Evolutionary conservation across 345 rosid species (phyloP), one percentile per base, ranked within the genome.

Genomic region (Kandelia obovata): DNA sequence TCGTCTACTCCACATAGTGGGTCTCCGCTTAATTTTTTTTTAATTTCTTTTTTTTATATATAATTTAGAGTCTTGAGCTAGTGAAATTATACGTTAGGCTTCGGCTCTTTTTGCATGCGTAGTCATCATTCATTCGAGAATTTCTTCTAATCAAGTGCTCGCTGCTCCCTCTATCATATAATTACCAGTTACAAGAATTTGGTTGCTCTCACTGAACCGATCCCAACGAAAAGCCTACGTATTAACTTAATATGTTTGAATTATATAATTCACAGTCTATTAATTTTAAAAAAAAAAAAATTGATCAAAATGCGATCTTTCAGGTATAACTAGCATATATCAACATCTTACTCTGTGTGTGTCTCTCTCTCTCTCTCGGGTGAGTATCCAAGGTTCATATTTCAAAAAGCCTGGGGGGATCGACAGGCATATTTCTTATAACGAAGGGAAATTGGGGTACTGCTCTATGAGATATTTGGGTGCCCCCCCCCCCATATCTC

Each of bases 351-450:
- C n/a, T 10, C 21, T 21, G 21, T 21, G 21, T 21, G 21, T 21
- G 21, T 21, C n/a, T n/a, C 30, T 34, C 57, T 55, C 7, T 30
- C 60, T 9, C 47, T 61, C 61, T 26, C 34, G 7, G 47, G 74
- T 71, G 75, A 82, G 87, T 75, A 79, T 79, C 83, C 82, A 68
- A 84, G 69, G 85, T 64, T 83, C 74, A 70, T 32, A 68, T 69
- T 49, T 71, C 55, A 67, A 75, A 64, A 78, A 81, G 77, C 47
- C 51, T 34, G 63, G 67, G 80, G 78, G 65, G 70, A 75, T 43
- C 49, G 16, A 43, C 79, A 78, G 61, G 72, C 78, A 81, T 78
- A 64, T 78, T 82, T 76, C 66, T 61, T 68, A 75, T 70, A 75
- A 55, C 73, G 71, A 76, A 73, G 63, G 75, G 75, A 74, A 71